Conservation (phyloP, 2,329 filamentous ascomycete species). For the Colletotrichum sp. region DNA sequence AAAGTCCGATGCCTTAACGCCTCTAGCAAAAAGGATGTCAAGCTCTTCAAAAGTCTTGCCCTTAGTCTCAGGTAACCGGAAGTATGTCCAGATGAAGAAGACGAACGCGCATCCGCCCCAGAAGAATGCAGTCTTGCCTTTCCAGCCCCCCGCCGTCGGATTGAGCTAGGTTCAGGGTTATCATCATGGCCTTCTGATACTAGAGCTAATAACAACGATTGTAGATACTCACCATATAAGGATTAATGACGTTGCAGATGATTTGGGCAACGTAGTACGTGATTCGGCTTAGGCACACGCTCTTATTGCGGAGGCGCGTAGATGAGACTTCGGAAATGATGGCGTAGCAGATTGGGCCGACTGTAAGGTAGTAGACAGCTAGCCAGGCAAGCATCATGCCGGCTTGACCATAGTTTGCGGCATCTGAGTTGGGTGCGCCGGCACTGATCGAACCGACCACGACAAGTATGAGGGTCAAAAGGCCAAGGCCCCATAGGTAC, state of each 20-base stretch:
- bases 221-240: constrained; percentile 17
- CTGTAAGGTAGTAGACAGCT: constrained; percentile 43
- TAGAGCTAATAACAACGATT: neutral
- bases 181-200: accelerated
- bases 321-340: constrained; percentile 25
- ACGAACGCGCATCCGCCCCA: constrained; percentile 24
- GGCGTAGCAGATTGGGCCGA: constrained; percentile 47
- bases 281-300: neutral
- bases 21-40: constrained; percentile 32
- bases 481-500: constrained; percentile 42
- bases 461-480: constrained; percentile 40
- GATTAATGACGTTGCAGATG: neutral
- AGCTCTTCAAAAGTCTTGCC: constrained; percentile 37
- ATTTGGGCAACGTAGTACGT: neutral
- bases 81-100: constrained; percentile 34
- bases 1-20: constrained; percentile 2
- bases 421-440: constrained; percentile 34
- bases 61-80: constrained; percentile 37
- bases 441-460: constrained; percentile 47
- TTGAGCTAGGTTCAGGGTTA: constrained; percentile 24
- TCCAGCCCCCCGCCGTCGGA: constrained; percentile 35
- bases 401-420: constrained; percentile 42
- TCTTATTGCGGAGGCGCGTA: neutral
- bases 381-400: constrained; percentile 48
- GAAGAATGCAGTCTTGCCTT: constrained; percentile 40